These are phyloP conservation scores for Parathielavia appendiculata DNA, from an alignment of 495 filamentous ascomycete genomes.

Conservation along the genomic window DNA sequence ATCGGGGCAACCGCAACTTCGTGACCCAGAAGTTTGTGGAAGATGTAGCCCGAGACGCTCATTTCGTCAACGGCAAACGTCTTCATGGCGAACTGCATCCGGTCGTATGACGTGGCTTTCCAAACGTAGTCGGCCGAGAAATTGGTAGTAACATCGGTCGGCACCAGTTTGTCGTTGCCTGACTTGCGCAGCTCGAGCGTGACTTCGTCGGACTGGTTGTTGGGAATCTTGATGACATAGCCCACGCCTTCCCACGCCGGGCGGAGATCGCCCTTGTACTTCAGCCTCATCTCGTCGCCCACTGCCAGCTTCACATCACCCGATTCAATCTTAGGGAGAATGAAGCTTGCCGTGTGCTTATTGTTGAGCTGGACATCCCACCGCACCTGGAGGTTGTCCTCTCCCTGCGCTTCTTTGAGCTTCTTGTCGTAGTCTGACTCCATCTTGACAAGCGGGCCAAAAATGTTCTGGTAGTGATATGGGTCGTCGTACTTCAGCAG, in stretches of 20 bases:
- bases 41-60: conserved; percentile 98
- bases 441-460: conserved; percentile 96
- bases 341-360: conserved; percentile 94
- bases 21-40: conserved; percentile 93
- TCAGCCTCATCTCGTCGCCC: conserved; percentile 95
- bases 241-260: conserved; percentile 96
- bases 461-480: conserved; percentile 98
- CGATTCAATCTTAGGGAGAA: conserved; percentile 92
- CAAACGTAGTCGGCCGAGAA: conserved; percentile 99
- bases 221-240: conserved; percentile 98
- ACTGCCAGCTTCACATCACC: conserved; percentile 98
- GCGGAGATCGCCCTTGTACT: conserved; percentile 92
- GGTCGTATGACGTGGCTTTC: conserved; percentile 98
- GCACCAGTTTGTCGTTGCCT: conserved; percentile 82
- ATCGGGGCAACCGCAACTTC: conserved; percentile 93
- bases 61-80: conserved; percentile 97
- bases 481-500: conserved; percentile 94
- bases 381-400: conserved; percentile 86
- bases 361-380: conserved; percentile 98
- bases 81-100: conserved; percentile 99
- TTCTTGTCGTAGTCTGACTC: conserved; percentile 99
- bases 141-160: conserved; percentile 95
- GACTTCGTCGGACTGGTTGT: conserved; percentile 98
- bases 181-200: conserved; percentile 80
- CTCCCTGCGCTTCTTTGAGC: conserved; percentile 95